Evolutionary conservation across 768 basidiomycete species (phyloP), one percentile per base, ranked within the genome.

Genomic region (Rhodotorula kratochvilovae): DNA sequence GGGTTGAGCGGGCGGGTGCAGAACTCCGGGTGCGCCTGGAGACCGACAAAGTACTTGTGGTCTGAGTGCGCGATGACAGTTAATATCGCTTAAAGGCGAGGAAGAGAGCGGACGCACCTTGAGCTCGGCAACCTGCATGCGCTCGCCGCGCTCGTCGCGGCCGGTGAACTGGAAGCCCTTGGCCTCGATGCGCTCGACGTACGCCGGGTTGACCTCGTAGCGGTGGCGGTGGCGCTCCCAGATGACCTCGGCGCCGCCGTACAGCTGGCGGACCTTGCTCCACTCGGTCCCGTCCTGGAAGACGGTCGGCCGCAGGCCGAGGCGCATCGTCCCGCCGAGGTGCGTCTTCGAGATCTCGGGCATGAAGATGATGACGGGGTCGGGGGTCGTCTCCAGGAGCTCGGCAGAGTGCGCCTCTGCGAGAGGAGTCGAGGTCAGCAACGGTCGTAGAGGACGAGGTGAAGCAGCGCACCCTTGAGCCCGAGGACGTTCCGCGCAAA

Each of bases 301-400:
- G 58, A 97, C 85, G 4, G 95, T 99, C 7, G 95, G 92, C n/a
- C 95, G 87, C 53, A 98, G 84, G 33, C 96, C 96, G n/a, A 97
- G 86, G 21, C 96, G 89, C 96, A 99, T 99, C n/a, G 95, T 99
- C 31, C 96, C 96, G 62, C 96, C 96, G 87, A 98, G 92, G 74
- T 98, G 93, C 21, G 94, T 97, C 79, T 89, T 90, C 19, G 92
- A 96, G 76, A 99, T 91, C 80, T 99, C 96, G 27, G 96, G 96
- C 96, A 99, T 99, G 85, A 94, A 98, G 76, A 98, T 85, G 81
- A 97, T 84, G 66, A 93, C 84, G 3, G 89, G 90, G 45, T 78
- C 51, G 23, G 69, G 63, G 17, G 79, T 79, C 16, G 76, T 67
- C 6, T 85, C 78, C 51, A 84, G 81, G 76, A 98, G 90, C 81